phyloP scores from a whole-genome alignment of 1,139 yeast species.

The Yamadazyma aaseri region DNA sequence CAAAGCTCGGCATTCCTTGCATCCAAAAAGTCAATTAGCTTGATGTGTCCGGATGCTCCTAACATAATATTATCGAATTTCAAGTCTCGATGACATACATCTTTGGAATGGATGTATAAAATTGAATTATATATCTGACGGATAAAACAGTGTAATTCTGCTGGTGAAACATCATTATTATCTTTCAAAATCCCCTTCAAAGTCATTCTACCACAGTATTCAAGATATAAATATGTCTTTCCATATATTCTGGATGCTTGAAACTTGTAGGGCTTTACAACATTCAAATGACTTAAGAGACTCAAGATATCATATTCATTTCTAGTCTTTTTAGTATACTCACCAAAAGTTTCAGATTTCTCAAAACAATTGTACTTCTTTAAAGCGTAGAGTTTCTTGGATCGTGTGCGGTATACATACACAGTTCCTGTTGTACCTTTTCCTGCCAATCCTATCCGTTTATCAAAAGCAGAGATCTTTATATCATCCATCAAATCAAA shows the following conservation, averaged over 20 bases:
- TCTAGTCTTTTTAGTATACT: constrained; percentile 34
- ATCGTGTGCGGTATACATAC: constrained; percentile 23
- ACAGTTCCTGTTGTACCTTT: constrained; percentile 46
- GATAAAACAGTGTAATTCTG: constrained; percentile 32
- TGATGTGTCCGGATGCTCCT: constrained; percentile 24
- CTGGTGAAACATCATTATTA: constrained; percentile 1
- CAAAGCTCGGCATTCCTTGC: constrained; percentile 19
- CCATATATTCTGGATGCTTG: constrained; percentile 20
- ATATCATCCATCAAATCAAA: too few species aligned
- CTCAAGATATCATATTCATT: constrained; percentile 35
- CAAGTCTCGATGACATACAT: constrained; percentile 42
- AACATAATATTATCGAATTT: constrained; percentile 41
- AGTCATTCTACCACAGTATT: constrained; percentile 30
- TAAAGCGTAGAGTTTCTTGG: constrained; percentile 28
- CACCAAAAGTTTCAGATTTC: constrained; percentile 31
- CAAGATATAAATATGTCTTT: constrained; percentile 27
- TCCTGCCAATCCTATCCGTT: constrained; percentile 7
- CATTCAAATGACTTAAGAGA: constrained; percentile 31
- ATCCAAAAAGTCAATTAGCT: constrained; percentile 38
- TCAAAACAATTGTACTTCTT: constrained; percentile 41
- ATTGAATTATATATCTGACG: constrained; percentile 34
- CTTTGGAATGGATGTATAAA: constrained; percentile 28
- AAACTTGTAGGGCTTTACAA: constrained; percentile 30
- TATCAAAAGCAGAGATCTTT: neutral
- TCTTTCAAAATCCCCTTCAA: constrained; percentile 17